Conservation (phyloP, 75 land plant genomes). For the Gnetum montanum region DNA sequence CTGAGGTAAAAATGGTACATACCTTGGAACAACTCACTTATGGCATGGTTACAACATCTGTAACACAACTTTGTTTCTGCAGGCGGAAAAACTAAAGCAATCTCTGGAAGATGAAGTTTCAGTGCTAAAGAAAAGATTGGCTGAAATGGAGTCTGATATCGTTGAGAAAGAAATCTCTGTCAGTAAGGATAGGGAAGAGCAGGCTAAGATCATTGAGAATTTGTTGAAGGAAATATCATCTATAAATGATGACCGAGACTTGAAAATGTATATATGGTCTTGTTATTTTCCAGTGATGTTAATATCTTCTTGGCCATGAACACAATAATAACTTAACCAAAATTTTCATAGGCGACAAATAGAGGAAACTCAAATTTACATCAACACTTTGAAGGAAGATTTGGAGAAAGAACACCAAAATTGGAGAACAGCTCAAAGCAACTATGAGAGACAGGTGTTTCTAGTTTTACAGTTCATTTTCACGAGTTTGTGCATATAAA, state of each 20-base stretch:
- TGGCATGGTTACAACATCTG: conserved; percentile 5
- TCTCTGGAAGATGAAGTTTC: conserved; percentile 43
- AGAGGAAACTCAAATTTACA: conserved; percentile 42
- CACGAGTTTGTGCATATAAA: not conserved
- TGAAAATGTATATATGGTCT: too few species aligned
- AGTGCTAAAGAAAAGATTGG: conserved; percentile 29
- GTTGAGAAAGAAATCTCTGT: conserved; percentile 28
- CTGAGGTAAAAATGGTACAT: conserved; percentile 48
- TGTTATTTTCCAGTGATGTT: too few species aligned
- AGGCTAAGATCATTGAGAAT: too few species aligned
- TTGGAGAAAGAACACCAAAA: conserved; percentile 65
- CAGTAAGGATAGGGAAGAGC: too few species aligned
- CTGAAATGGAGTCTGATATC: conserved; percentile 47
- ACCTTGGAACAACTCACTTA: not conserved
- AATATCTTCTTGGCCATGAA: too few species aligned
- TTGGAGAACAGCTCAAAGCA: conserved; percentile 83
- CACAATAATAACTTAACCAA: too few species aligned
- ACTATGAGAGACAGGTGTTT: conserved; percentile 95
- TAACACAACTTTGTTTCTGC: too few species aligned
- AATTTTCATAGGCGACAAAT: conserved; percentile 57
- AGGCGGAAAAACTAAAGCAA: conserved; percentile 53
- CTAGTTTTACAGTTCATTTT: too few species aligned
- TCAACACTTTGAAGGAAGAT: conserved; percentile 51
- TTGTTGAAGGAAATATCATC: too few species aligned
- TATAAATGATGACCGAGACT: too few species aligned